A percentile compares a stretch with the other conserved stretches of the same genome.
Evolutionary conservation across 371 early-diverging fungal species (phyloP).

Genomic region (Mucor sp.): DNA sequence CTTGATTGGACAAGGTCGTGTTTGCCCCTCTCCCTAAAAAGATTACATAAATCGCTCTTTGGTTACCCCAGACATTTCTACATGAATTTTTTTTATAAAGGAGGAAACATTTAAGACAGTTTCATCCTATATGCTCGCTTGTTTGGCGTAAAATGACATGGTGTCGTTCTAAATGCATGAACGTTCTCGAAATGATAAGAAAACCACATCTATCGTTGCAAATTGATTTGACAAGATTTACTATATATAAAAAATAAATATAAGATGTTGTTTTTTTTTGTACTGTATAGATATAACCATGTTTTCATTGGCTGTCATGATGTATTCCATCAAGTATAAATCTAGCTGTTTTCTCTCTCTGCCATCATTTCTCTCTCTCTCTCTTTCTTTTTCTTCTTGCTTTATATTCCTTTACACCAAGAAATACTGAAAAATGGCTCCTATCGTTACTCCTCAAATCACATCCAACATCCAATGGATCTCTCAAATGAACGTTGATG

Average conservation of each 20-base stretch:
- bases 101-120: conserved; percentile 4
- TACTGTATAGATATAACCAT: background rate
- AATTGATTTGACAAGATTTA: background rate
- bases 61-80: conserved; percentile 1
- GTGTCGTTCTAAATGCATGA: background rate
- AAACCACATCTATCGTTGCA: background rate
- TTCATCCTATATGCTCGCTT: background rate
- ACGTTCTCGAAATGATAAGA: background rate
- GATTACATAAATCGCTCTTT: background rate
- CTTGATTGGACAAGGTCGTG: background rate
- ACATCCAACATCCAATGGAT: conserved; percentile 77
- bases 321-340: background rate
- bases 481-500: conserved; percentile 66
- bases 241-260: background rate
- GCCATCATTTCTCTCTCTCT: background rate
- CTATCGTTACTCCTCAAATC: conserved; percentile 30
- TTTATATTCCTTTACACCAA: background rate
- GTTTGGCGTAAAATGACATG: background rate
- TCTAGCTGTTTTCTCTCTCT: background rate
- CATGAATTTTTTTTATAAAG: background rate
- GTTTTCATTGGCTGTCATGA: background rate
- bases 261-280: background rate
- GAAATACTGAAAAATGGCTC: conserved; percentile 6
- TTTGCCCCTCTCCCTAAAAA: background rate
- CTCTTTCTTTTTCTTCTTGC: conserved; percentile 4